These are phyloP conservation scores for Nicotiana attenuata DNA, from an alignment of 257 asterid genomes.

Conservation along the genomic window DNA sequence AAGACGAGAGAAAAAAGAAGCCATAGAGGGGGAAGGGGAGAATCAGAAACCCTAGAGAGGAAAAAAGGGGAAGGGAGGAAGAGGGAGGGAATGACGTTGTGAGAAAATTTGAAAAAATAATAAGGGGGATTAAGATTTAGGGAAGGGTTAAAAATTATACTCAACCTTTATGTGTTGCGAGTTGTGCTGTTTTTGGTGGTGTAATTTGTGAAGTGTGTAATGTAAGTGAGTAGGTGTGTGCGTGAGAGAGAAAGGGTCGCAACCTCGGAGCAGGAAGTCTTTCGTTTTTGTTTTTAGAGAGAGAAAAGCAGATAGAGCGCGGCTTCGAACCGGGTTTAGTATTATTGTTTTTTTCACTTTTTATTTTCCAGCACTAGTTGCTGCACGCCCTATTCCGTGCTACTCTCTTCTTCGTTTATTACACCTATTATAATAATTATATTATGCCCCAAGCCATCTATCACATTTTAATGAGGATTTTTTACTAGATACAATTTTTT, in stretches of 20 bases:
- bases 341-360: background rate
- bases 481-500: too few species aligned
- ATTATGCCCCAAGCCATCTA: too few species aligned
- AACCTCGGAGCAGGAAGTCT: background rate
- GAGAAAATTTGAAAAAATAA: background rate
- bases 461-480: too few species aligned
- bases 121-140: background rate
- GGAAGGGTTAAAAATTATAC: background rate
- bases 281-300: background rate
- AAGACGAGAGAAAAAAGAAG: conserved; percentile 32
- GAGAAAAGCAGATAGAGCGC: background rate
- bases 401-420: background rate
- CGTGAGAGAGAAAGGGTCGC: background rate
- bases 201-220: conserved; percentile 3
- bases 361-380: background rate
- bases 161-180: background rate
- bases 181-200: conserved; percentile 1
- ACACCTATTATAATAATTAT: too few species aligned
- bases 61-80: background rate
- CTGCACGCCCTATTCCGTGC: background rate
- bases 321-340: background rate
- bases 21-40: conserved; percentile 28
- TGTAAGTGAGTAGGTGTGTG: background rate
- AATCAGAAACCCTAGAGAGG: conserved; percentile 5
- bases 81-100: background rate